Base-by-base conservation (phyloP, 1,284 basidiomycete genomes). In the Apiotrichum porosum region DNA sequence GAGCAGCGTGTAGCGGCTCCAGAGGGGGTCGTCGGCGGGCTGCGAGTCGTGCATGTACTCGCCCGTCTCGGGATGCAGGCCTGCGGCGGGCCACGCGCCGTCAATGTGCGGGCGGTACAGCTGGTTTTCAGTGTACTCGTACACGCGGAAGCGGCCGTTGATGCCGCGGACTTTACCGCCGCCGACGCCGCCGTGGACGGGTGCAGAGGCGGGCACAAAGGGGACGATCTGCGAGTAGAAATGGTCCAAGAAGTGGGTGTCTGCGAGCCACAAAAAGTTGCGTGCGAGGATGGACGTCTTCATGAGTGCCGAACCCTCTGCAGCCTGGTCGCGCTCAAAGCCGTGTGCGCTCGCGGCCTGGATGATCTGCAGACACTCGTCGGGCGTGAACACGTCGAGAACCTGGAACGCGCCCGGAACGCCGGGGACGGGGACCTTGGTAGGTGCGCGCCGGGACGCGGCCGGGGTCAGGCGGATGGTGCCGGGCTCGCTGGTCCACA, bases 241-340 rank as follows among this genome's bases (percentile, higher is more conserved):
- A 24, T 71, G 70, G 3, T 65, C 60, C 24, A 78, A 67, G 58
- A 81, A 78, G 9, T 60, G 52, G 9, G 64, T 44, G 54, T 80
- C 79, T 3, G 80, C 78, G 17, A 81, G 71, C 78, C 79, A 80
- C 43, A 80, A 76, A 47, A 81, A 69, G 61, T 80, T 80, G 56
- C 78, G 76, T 0, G 78, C 77, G 3, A 79, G 71, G 9, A 72
- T 70, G 44, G 75, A 77, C 1, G 74, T 72, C 47, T 79, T 73
- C 47, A 75, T 72, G 9, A 69, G 58, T 1, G 76, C 78, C 2
- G 73, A 76, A 0, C 77, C 75, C 4, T 60, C 75, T 1, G 76
- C 70, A 0, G 80, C 78, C 54, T 80, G 75, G 57, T 81, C 80
- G 23, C 75, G 75, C 26, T 76, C 70, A 52, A 79, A 74, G 0